These are phyloP conservation scores for Colletotrichum shisoi DNA, from an alignment of 2,329 filamentous ascomycete genomes.

Conservation along the genomic window DNA sequence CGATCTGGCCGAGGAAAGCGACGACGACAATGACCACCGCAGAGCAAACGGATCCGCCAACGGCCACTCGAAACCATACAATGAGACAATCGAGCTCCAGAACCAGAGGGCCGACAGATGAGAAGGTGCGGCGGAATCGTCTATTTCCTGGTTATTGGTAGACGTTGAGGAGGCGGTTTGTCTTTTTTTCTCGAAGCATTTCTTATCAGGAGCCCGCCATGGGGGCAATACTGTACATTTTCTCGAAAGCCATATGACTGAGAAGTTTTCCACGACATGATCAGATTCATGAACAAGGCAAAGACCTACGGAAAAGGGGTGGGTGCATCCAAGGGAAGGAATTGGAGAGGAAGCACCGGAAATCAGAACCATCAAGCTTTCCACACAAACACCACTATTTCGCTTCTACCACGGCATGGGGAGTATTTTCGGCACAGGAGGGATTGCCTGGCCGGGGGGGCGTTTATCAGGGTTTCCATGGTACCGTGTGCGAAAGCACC, in stretches of 20 bases:
- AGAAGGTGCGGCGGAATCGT: constrained; percentile 28
- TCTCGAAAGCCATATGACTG: constrained; percentile 37
- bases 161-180: constrained; percentile 23
- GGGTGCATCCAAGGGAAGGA: constrained; percentile 25
- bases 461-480: constrained; percentile 35
- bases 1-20: constrained; percentile 80
- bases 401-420: constrained; percentile 33
- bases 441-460: constrained; percentile 23
- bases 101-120: constrained; percentile 54
- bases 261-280: constrained; percentile 40
- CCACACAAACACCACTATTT: constrained; percentile 15
- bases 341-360: constrained; percentile 18
- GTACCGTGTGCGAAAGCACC: constrained; percentile 30
- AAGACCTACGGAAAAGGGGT: constrained; percentile 35
- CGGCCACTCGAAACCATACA: constrained; percentile 51
- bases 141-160: constrained; percentile 23
- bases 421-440: constrained; percentile 32
- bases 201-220: constrained; percentile 28
- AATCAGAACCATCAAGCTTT: constrained; percentile 28
- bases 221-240: constrained; percentile 39
- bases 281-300: constrained; percentile 38
- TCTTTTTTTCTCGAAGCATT: constrained; percentile 34
- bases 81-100: constrained; percentile 60
- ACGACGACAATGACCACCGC: constrained; percentile 61
- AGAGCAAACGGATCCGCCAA: constrained; percentile 53